phyloP scores from a whole-genome alignment of 2,329 filamentous ascomycete genomes.

The Anisogramma anomala region DNA sequence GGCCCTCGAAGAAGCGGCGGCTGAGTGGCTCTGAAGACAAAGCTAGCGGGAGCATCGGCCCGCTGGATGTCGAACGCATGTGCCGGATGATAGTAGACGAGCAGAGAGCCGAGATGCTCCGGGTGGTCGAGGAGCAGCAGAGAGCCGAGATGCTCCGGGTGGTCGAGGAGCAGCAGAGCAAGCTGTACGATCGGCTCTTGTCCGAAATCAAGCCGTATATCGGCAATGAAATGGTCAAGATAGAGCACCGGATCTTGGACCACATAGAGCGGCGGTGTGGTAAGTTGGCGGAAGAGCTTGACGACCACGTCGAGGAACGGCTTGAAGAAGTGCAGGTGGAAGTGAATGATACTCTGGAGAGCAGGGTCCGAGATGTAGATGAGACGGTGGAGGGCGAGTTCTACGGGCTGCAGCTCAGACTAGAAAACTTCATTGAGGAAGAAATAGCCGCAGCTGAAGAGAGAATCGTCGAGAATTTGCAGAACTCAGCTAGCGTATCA shows the following conservation, averaged over 20 bases:
- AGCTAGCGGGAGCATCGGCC: background rate
- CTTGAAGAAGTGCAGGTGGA: conserved; percentile 3
- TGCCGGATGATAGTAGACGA: conserved; percentile 5
- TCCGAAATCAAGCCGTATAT: conserved; percentile 1
- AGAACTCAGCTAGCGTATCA: conserved; percentile 5
- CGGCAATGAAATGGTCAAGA: background rate
- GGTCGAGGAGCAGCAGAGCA: background rate
- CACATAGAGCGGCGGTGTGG: background rate
- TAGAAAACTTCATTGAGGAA: conserved; percentile 1
- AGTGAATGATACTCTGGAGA: background rate
- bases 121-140: background rate
- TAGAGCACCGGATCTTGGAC: background rate
- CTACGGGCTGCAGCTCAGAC: background rate
- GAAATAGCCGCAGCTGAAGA: conserved; percentile 3
- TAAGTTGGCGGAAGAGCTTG: conserved; percentile 2
- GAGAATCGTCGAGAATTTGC: conserved; percentile 6
- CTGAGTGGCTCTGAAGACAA: background rate
- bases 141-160: conserved; percentile 1
- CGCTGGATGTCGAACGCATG: background rate
- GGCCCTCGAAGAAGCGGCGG: conserved; percentile 6
- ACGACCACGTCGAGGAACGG: background rate
- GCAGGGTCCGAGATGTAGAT: background rate
- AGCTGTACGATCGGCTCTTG: background rate
- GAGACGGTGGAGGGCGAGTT: conserved; percentile 1
- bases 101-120: conserved; percentile 4